Evolutionary conservation across 805 yeast species (phyloP), one percentile per base, ranked within the genome.

Genomic region (Tetrapisispora phaffii): DNA sequence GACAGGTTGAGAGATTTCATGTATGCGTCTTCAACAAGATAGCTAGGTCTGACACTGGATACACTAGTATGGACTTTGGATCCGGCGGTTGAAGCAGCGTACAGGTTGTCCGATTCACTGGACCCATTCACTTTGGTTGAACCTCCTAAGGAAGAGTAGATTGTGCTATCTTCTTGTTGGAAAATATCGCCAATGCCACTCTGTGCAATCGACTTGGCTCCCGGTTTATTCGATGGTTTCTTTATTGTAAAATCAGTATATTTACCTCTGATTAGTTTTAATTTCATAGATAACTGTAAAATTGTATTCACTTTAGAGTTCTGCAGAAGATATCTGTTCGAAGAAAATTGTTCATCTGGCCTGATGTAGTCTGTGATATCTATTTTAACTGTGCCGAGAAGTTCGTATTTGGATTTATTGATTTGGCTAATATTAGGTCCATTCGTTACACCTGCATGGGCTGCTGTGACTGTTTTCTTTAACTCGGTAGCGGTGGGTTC

Each of bases 281-380:
- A 62, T 4, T 68, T 67, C 17, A 85, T 66, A 1, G 80, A 72
- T 34, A 86, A 49, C 46, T 74, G 80, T 31, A 83, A 62, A 16
- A 86, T 83, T 2, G 94, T 80, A 60, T 90, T 90, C 17, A 90
- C 78, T 52, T 86, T 85, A 1, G 95, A 82, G 21, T 85, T 75
- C 54, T 81, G 81, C 32, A 90, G 67, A 39, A 90, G 65, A 54
- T 83, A 87, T 49, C 85, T 70, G 49, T 82, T 72, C 1, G 80
- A 69, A 4, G 72, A 62, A 4, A 76, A 70, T 43, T 73, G 71
- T 28, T 71, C 68, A 43, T 74, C 76, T 50, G 53, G 60, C 19
- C 65, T 61, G 4, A 82, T 73, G 59, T 81, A 86, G 54, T 87
- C 94, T 0, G 89, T 66, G 36, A 89, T 58, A 55, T 88, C 82